phyloP scores from a whole-genome alignment of 2,329 filamentous ascomycete species.

The Botryotinia narcissicola region DNA sequence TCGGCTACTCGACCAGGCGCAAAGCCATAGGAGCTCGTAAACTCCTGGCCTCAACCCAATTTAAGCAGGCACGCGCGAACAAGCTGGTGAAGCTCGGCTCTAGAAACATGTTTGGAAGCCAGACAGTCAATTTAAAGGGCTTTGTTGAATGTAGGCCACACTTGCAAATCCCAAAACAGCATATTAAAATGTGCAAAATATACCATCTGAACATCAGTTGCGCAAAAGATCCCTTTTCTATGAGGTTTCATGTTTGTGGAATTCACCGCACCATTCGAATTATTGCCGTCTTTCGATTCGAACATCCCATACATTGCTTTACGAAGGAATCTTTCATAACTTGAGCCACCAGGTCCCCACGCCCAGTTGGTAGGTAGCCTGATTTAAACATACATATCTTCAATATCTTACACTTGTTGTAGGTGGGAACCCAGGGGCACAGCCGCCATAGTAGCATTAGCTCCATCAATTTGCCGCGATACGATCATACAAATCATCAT shows the following conservation, averaged over 20 bases:
- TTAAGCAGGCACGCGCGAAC: background rate
- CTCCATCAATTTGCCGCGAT: background rate
- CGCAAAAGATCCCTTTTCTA: background rate
- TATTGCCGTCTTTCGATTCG: background rate
- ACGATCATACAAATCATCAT: background rate
- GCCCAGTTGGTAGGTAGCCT: background rate
- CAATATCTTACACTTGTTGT: conserved; percentile 11
- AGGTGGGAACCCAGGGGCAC: background rate
- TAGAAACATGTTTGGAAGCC: background rate
- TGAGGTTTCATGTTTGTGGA: background rate
- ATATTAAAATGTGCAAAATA: background rate
- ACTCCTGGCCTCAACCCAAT: background rate
- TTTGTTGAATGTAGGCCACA: background rate
- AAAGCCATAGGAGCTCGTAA: background rate
- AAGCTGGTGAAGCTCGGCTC: background rate
- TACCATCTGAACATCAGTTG: background rate
- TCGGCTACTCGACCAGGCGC: background rate
- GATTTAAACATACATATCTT: conserved; percentile 1
- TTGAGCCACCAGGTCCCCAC: background rate
- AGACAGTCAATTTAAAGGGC: background rate
- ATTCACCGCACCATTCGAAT: background rate
- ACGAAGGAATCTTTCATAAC: background rate
- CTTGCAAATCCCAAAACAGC: background rate
- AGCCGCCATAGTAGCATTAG: background rate
- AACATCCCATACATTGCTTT: background rate